Base-by-base conservation (phyloP, 805 yeast genomes). In the Grigorovia humatica region DNA sequence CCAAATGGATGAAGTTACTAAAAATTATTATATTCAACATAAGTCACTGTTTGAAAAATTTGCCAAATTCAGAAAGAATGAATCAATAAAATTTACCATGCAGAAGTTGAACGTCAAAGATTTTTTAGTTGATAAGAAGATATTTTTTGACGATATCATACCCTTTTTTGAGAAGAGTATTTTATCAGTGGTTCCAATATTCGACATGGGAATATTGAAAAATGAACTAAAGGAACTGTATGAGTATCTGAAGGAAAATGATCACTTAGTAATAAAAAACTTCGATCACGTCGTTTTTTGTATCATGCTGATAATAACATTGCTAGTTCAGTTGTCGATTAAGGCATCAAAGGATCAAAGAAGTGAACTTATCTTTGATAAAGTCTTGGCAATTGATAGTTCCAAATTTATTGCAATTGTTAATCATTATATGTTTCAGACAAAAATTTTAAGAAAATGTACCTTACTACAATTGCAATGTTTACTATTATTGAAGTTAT, bases 391-490 rank as follows among this genome's bases (percentile, higher is more conserved):
- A 9, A 49, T 65, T 18, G 57, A 62, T 47, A 61, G 64, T 3
- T 51, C 52, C 9, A 55, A 58, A 42, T 65, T 58, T 43, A 51
- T 63, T 23, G 58, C 66, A 3, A 54, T 64, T 19, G 59, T 61
- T 2, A 60, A 57, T 46, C 60, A 59, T 47, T 60, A 50, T 27
- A 43, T 63, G 11, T 62, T 55, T 20, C 58, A 57, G 45, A 57
- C 53, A 53, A 65, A 64, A 48, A 48, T 57, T 17, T 50, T 62
- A 4, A 54, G 66, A 45, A 66, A 66, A 52, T 59, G 63, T 48
- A 63, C 67, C 1, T 40, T 66, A 20, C 44, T 60, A 44, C 66
- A 64, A 48, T 41, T 65, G n/a, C 66, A 64, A 44, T 53, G 58
- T 51, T 51, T 65, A 27, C 44, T 66, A 23, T 41, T 66, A 32